Conservation (phyloP, 1,139 yeast species). For the Geotrichum histeridarum region DNA sequence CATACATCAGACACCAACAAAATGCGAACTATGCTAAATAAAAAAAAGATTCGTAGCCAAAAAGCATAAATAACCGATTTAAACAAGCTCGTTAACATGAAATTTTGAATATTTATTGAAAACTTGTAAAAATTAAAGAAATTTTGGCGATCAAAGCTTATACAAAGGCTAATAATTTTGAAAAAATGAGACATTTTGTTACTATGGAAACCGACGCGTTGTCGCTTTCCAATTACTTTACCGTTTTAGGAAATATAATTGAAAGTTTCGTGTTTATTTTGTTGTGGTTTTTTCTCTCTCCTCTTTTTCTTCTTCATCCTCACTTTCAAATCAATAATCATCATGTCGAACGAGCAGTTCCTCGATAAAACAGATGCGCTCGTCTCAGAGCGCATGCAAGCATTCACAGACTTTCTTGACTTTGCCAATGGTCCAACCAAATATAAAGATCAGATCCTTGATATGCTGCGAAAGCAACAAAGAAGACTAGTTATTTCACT, state of each 20-base stretch:
- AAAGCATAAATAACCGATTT: too few species aligned
- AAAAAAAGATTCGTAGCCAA: too few species aligned
- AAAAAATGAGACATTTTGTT: neutral
- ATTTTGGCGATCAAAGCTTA: too few species aligned
- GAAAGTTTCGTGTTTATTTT: slow-evolving; percentile 12
- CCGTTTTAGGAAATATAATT: slow-evolving; percentile 14
- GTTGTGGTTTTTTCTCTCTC: slow-evolving; percentile 1
- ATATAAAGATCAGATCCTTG: slow-evolving; percentile 64
- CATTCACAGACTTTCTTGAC: slow-evolving; percentile 84
- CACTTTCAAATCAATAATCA: neutral
- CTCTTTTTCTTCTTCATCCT: slow-evolving; percentile 1
- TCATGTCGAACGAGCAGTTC: slow-evolving; percentile 13
- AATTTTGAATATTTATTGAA: too few species aligned
- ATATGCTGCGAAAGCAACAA: slow-evolving; percentile 62
- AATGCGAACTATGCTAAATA: too few species aligned
- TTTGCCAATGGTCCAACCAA: slow-evolving; percentile 46
- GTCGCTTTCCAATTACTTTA: slow-evolving; percentile 1
- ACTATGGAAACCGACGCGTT: neutral
- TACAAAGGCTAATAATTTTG: neutral
- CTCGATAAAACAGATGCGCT: slow-evolving; percentile 15
- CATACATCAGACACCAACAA: too few species aligned
- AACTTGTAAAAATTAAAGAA: too few species aligned
- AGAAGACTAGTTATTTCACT: slow-evolving; percentile 69
- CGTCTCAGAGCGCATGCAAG: slow-evolving; percentile 64
- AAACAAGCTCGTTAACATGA: too few species aligned